Evolutionary conservation across 78 protist genomes (phyloP).

Genomic region (Trichosphaerium sp.): DNA sequence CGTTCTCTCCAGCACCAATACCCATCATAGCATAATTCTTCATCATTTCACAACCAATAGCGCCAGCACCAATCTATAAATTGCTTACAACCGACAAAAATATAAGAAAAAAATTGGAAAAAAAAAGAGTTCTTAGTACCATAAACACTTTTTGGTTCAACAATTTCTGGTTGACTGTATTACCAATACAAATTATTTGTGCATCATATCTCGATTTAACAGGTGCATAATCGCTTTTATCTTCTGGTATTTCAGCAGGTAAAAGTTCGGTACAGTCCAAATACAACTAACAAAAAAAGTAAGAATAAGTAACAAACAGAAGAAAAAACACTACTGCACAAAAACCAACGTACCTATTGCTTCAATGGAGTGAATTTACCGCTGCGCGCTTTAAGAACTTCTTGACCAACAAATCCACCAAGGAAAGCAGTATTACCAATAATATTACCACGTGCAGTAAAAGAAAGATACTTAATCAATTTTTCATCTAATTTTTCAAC

Average conservation of each 20-base stretch:
- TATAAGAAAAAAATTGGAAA: no score
- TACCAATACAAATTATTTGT: conserved; percentile 31
- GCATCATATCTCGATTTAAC: neutral
- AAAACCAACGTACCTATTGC: no score
- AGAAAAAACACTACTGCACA: no score
- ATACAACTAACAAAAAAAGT: no score
- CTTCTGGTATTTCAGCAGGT: no score
- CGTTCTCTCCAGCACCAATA: conserved; percentile 47
- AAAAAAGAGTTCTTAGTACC: no score
- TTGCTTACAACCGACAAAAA: no score
- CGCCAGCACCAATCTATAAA: conserved; percentile 99
- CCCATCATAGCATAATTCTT: conserved; percentile 85
- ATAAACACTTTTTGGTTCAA: no score
- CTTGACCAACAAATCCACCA: conserved; percentile 87
- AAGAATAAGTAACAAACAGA: no score
- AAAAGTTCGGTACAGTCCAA: conserved; percentile 57
- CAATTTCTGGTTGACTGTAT: neutral
- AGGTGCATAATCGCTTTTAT: neutral
- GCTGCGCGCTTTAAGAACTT: conserved; percentile 83
- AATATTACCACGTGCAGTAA: conserved; percentile 45
- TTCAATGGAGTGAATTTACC: conserved; percentile 88
- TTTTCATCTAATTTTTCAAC: conserved; percentile 18
- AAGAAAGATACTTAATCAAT: conserved; percentile 20
- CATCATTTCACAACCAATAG: conserved; percentile 93
- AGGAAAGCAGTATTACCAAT: conserved; percentile 51